Conservation (phyloP, 441 rosid genomes). For the Hura crepitans region DNA sequence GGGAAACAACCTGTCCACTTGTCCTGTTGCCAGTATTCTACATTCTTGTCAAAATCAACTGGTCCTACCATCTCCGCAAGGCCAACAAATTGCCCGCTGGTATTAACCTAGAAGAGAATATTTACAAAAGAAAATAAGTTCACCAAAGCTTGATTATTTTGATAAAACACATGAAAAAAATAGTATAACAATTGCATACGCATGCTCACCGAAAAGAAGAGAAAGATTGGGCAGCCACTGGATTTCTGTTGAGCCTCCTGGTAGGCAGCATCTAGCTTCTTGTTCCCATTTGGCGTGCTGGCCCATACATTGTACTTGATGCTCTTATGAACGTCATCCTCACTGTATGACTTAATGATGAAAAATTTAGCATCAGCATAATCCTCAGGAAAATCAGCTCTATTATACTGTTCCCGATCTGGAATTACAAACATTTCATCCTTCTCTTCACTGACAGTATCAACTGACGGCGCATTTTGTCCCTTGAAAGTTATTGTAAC, state of each 20-base stretch:
- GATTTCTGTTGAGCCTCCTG: conserved; percentile 51
- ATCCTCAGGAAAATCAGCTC: conserved; percentile 63
- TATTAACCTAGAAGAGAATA: conserved; percentile 72
- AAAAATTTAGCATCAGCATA: conserved; percentile 71
- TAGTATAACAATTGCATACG: not conserved
- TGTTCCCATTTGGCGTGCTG: conserved; percentile 87
- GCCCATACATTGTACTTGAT: conserved; percentile 93
- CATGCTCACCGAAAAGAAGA: conserved; percentile 76
- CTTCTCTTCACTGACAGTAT: conserved; percentile 30
- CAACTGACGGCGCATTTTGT: conserved; percentile 30
- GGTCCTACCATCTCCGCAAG: conserved; percentile 87
- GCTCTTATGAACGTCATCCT: conserved; percentile 96
- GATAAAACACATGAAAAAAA: not conserved
- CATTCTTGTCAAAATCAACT: conserved; percentile 72
- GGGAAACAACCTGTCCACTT: conserved; percentile 97
- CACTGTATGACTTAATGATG: conserved; percentile 90
- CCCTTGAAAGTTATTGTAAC: conserved; percentile 33
- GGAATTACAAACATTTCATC: conserved; percentile 38
- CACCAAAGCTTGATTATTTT: not conserved
- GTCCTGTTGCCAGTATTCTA: conserved; percentile 95
- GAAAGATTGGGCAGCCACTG: conserved; percentile 67
- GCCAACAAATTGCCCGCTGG: conserved; percentile 96
- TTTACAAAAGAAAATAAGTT: not conserved
- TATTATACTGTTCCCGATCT: conserved; percentile 60
- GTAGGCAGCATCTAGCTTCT: conserved; percentile 80